These are phyloP conservation scores for Sphagnurus paluster DNA, from an alignment of 1,284 basidiomycete genomes.

Conservation along the genomic window DNA sequence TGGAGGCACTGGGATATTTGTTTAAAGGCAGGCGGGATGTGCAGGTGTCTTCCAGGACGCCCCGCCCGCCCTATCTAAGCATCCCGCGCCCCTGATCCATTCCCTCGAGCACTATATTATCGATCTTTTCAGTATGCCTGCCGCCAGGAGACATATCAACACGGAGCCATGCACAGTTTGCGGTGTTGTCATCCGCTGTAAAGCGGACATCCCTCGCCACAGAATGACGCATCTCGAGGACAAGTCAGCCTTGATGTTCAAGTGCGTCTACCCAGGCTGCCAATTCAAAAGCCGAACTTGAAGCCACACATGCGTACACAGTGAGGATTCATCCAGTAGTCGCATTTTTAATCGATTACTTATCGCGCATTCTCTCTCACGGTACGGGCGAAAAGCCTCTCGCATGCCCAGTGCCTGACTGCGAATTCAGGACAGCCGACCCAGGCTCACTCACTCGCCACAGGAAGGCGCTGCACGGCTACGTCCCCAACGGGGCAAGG, in stretches of 20 bases:
- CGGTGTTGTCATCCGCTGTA: constrained; percentile 18
- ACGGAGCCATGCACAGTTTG: constrained; percentile 19
- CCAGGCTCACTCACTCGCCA: constrained; percentile 31
- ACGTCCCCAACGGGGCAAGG: constrained; percentile 12
- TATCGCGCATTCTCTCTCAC: background rate
- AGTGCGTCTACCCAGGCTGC: constrained; percentile 27
- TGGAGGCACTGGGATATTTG: constrained; percentile 5
- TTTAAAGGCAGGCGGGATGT: constrained; percentile 13
- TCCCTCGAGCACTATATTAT: background rate
- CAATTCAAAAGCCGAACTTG: constrained; percentile 29
- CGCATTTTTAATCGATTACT: background rate
- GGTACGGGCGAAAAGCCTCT: constrained; percentile 21
- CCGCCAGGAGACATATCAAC: constrained; percentile 17
- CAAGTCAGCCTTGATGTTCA: constrained; percentile 18
- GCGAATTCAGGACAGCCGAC: constrained; percentile 23
- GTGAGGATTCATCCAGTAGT: constrained; percentile 12
- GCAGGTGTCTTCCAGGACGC: constrained; percentile 7
- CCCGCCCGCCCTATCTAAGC: constrained; percentile 9
- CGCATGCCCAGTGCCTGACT: constrained; percentile 24
- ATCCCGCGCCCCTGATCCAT: background rate
- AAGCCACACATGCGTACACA: constrained; percentile 28
- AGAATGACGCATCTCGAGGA: constrained; percentile 16
- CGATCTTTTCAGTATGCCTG: constrained; percentile 10
- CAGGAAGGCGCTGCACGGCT: constrained; percentile 19
- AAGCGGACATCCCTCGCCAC: constrained; percentile 19